phyloP scores from a whole-genome alignment of 495 filamentous ascomycete genomes.

The Gamarada debralockiae region DNA sequence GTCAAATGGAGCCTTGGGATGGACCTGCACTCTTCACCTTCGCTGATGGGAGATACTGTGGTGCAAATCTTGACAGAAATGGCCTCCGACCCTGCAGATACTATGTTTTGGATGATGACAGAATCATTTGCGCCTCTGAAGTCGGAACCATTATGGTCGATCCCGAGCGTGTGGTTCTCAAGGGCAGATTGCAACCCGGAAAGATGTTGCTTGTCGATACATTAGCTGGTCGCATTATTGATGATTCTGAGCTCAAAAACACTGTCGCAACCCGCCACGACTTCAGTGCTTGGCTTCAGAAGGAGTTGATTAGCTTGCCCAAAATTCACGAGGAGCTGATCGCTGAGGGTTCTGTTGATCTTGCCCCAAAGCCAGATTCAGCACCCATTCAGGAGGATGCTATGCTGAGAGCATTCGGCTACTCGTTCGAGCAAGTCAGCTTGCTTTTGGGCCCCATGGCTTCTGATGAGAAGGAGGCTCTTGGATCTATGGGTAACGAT shows the following conservation, averaged over 20 bases:
- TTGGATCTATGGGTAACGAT: constrained; percentile 99
- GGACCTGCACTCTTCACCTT: constrained; percentile 98
- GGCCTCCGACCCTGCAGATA: constrained; percentile 95
- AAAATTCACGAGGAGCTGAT: constrained; percentile 60
- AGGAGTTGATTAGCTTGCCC: constrained; percentile 79
- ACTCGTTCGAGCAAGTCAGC: constrained; percentile 95
- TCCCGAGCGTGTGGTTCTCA: constrained; percentile 86
- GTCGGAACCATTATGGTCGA: constrained; percentile 94
- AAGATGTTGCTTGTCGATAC: constrained; percentile 99
- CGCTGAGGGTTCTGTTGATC: constrained; percentile 40
- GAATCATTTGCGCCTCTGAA: constrained; percentile 97
- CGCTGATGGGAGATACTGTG: constrained; percentile 95
- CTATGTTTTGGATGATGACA: constrained; percentile 97
- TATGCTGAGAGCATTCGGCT: constrained; percentile 84
- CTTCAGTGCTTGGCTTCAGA: constrained; percentile 86
- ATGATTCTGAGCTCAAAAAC: constrained; percentile 90
- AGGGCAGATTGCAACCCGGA: constrained; percentile 91
- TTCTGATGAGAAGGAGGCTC: constrained; percentile 97
- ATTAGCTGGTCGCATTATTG: constrained; percentile 90
- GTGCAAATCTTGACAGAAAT: constrained; percentile 98
- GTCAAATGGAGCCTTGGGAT: constrained; percentile 99
- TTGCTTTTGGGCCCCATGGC: constrained; percentile 95
- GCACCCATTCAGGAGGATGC: constrained; percentile 80
- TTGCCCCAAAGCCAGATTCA: constrained; percentile 63
- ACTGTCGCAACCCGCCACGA: constrained; percentile 81